Evolutionary conservation across 352 stramenopile species (phyloP), one percentile per base, ranked within the genome.

Genomic region (Phytophthora lateralis): DNA sequence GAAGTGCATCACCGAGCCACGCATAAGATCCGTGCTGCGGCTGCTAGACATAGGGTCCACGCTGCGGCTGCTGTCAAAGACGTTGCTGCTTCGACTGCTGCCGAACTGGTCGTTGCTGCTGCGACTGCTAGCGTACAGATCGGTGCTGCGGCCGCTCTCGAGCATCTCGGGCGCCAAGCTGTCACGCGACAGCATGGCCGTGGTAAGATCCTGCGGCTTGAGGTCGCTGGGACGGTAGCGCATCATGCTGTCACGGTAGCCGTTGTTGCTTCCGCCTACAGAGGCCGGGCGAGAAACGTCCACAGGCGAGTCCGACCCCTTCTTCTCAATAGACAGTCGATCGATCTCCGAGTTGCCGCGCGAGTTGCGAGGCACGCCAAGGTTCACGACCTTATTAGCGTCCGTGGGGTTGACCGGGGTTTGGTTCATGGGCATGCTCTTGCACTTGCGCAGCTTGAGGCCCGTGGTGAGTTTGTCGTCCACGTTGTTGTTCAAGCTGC

Each of bases 171-270:
- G 62, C 2, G 80, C 78, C 30, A 91, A 75, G 55, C 72, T 86
- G 60, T 91, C 80, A 32, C 82, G 82, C 6, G 63, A 63, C 68
- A 78, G 57, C 44, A 89, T 67, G 20, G 66, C 73, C 2, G 53
- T 69, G 66, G 65, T 76, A 41, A 88, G 51, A 30, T 90, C 75
- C 30, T 72, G 55, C 2, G 69, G 34, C 65, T 80, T 83, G 7
- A 91, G 43, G 37, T 91, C 80, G 32, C 80, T 91, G 2, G 82
- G 82, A 15, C 80, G 80, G 55, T 90, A 90, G 30, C 78, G 75
- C 68, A 88, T 79, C 76, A 90, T 91, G 45, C 78, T 88, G 26
- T 90, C 82, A 14, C 81, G 81, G 29, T 65, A 72, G 11, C 63
- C 75, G 32, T 70, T 62, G 29, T 70, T 69, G 49, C 26, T 61